Base-by-base conservation (phyloP, 345 rosid species). In the Abelmoschus esculentus region DNA sequence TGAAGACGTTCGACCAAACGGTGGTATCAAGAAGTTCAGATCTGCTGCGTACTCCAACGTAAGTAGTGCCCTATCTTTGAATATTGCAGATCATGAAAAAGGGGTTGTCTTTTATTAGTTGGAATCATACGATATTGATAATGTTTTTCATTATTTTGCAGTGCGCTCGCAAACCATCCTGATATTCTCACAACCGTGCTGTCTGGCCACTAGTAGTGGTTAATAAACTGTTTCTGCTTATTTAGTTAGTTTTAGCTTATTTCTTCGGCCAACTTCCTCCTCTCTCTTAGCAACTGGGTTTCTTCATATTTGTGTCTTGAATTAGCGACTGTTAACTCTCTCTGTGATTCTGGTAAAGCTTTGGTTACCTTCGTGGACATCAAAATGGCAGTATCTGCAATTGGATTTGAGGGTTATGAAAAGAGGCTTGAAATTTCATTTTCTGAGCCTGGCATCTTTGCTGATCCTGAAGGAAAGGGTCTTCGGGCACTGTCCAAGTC, bases 11-110 rank as follows among this genome's bases (percentile, higher is more conserved):
- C 83, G 96, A 74, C 97, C 97, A 13, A 82, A 83, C 80, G 93
- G 97, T 49, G 97, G 90, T 78, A 86, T 91, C 86, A 85, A 82
- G 96, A 91, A 91, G 76, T 91, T 87, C 88, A 76, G 89, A 83
- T 87, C 97, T 77, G 91, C 91, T 89, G 97, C 90, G 6, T 91
- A 53, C 56, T 53, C 56, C 22, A 17, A 53, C 56, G 97, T 91
- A 65, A 57, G 89, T 77, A 15, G 36, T 46, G 9, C 4, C 15
- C 18, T 17, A 7, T 26, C 28, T 40, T 2, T 46, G 7, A 14
- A 50, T 9, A n/a, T 28, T n/a, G 42, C 11, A 17, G 12, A 11
- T 32, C 15, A 50, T 54, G 19, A 73, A 15, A 13, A 13, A 0
- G 6, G 0, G 0, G 46, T 9, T 3, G 2, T 22, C 11, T 12